Percentiles rank a stretch among this genome's conserved stretches.
Conservation (phyloP, 345 rosid species). For the Gossypium mustelinum region DNA sequence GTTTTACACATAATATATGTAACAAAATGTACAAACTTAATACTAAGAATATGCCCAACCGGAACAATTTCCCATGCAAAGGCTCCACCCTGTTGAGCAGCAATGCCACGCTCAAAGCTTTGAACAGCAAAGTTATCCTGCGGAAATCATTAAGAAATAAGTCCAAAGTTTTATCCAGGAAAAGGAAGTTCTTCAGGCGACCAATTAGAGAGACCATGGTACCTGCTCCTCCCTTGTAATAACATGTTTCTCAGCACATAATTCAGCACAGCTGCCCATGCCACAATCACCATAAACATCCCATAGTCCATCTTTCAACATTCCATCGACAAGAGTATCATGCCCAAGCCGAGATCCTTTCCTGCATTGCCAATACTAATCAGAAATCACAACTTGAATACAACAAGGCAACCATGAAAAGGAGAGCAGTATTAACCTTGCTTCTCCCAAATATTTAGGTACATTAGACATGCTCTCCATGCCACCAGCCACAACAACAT, state of each 20-base stretch:
- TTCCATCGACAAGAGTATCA: slow-evolving; percentile 88
- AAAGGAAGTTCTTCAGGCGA: neutral
- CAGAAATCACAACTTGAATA: slow-evolving; percentile 19
- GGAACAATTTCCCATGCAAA: slow-evolving; percentile 93
- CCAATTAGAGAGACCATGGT: slow-evolving; percentile 8
- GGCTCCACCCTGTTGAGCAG: slow-evolving; percentile 80
- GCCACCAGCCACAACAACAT: slow-evolving; percentile 94
- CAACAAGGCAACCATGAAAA: neutral
- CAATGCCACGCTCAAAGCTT: slow-evolving; percentile 97
- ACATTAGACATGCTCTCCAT: slow-evolving; percentile 98
- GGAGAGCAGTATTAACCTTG: slow-evolving; percentile 49
- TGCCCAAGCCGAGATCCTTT: slow-evolving; percentile 97
- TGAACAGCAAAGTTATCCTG: slow-evolving; percentile 84
- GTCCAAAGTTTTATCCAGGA: slow-evolving; percentile 5
- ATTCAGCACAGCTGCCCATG: slow-evolving; percentile 94
- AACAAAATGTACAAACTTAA: slow-evolving; percentile 7
- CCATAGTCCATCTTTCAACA: slow-evolving; percentile 97
- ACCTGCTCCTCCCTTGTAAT: slow-evolving; percentile 93
- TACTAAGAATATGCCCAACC: slow-evolving; percentile 41
- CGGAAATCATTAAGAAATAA: slow-evolving; percentile 22
- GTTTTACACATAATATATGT: neutral
- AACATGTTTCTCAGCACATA: slow-evolving; percentile 72
- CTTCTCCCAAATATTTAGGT: slow-evolving; percentile 91
- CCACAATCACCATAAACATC: slow-evolving; percentile 88
- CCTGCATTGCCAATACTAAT: slow-evolving; percentile 40